phyloP scores from a whole-genome alignment of 129 eudicot species.

The Solidago caesia region DNA sequence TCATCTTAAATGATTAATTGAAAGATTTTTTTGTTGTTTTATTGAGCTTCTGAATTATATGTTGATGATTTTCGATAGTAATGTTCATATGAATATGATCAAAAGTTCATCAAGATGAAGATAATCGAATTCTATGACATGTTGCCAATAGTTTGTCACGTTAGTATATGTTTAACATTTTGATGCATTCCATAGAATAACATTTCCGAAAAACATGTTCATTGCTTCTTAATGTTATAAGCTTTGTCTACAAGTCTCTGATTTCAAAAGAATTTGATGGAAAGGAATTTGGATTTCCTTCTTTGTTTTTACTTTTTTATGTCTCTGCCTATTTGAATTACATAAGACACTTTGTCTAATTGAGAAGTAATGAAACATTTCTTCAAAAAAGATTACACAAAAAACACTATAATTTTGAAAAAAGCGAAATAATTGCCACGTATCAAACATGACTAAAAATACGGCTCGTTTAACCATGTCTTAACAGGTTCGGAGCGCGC shows the following conservation, averaged over 20 bases:
- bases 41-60: background rate
- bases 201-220: background rate
- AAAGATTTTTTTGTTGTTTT: constrained; percentile 2
- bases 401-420: no score
- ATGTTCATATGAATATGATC: background rate
- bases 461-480: no score
- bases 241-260: background rate
- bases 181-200: background rate
- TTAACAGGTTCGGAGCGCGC: no score
- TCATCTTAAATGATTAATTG: background rate
- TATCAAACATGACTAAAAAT: no score
- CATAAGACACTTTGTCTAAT: no score
- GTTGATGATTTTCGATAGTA: background rate
- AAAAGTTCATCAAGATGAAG: background rate
- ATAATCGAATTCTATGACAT: background rate
- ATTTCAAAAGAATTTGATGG: no score
- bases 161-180: background rate
- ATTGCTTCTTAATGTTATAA: background rate
- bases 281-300: no score
- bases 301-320: no score
- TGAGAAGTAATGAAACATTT: no score
- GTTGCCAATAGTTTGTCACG: background rate
- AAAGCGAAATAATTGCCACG: no score
- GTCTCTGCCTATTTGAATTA: no score
- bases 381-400: no score